Evolutionary conservation across 371 early-diverging fungal species (phyloP).

Genomic region (Parasitella parasitica): DNA sequence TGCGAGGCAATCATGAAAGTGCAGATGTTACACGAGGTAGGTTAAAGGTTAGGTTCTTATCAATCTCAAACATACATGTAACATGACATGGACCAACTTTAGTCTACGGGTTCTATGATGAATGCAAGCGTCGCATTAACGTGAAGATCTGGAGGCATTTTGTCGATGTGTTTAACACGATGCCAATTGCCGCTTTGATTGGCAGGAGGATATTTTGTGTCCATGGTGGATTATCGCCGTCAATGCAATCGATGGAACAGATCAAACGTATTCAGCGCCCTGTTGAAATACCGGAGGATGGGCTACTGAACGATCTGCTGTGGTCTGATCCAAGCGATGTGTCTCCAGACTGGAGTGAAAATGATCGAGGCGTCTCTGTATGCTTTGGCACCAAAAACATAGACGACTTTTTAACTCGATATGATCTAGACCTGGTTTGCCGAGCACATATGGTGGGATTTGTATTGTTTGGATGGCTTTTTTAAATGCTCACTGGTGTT

Average conservation of each 20-base stretch:
- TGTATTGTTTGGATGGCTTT: not conserved
- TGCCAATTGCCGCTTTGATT: slow-evolving; percentile 94
- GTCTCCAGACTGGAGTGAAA: slow-evolving; percentile 89
- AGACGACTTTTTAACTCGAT: slow-evolving; percentile 78
- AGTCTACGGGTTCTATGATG: slow-evolving; percentile 98
- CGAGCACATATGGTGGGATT: slow-evolving; percentile 85
- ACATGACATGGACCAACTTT: not conserved
- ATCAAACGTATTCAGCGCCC: slow-evolving; percentile 84
- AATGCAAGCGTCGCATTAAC: slow-evolving; percentile 93
- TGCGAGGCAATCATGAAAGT: slow-evolving; percentile 98
- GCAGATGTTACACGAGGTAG: slow-evolving; percentile 89
- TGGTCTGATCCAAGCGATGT: slow-evolving; percentile 87
- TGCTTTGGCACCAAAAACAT: slow-evolving; percentile 92
- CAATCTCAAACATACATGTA: not conserved
- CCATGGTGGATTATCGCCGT: slow-evolving; percentile 79
- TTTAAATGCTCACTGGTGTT: not conserved
- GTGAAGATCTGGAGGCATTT: slow-evolving; percentile 95
- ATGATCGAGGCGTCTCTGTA: slow-evolving; percentile 95
- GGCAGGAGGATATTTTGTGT: slow-evolving; percentile 95
- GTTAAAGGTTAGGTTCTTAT: too few species aligned
- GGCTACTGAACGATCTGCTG: slow-evolving; percentile 77
- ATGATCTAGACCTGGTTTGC: slow-evolving; percentile 92
- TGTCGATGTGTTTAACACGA: slow-evolving; percentile 93
- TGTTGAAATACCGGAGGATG: slow-evolving; percentile 95
- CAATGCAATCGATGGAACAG: slow-evolving; percentile 79